Conservation (phyloP, 768 basidiomycete genomes). For the Filobasidium floriforme region DNA sequence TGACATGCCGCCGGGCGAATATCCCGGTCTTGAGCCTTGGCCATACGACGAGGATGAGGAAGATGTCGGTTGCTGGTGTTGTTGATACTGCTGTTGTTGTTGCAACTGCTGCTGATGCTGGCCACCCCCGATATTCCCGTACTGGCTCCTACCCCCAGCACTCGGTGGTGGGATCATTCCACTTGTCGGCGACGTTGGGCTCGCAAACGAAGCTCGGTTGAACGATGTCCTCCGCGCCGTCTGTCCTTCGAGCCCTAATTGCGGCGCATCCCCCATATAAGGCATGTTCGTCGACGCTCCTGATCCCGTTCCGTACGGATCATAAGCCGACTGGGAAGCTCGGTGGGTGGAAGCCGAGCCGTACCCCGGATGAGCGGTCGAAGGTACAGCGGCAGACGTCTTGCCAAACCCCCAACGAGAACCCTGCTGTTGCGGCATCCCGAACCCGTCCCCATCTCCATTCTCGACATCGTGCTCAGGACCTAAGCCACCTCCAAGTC, state of each 20-base stretch:
- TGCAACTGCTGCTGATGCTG: background rate
- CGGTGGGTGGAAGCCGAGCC: background rate
- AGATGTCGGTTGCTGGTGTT: too few species aligned
- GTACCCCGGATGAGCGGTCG: constrained; percentile 8
- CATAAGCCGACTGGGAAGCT: constrained; percentile 8
- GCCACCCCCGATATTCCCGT: background rate
- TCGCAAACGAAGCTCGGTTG: background rate
- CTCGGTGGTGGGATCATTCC: constrained; percentile 1
- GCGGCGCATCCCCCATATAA: constrained; percentile 6
- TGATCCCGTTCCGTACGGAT: background rate
- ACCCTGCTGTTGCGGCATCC: background rate
- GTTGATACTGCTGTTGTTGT: background rate
- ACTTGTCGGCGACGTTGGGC: constrained; percentile 2
- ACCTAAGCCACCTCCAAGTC: background rate
- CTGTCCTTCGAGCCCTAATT: background rate
- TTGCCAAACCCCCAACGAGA: background rate
- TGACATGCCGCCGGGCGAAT: constrained; percentile 1
- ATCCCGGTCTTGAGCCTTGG: background rate
- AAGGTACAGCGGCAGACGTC: background rate
- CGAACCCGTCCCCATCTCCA: constrained; percentile 11
- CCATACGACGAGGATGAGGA: background rate
- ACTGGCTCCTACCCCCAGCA: background rate
- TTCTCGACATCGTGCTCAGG: constrained; percentile 10
- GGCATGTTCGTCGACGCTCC: background rate
- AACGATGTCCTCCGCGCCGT: background rate